phyloP scores from a whole-genome alignment of 805 yeast genomes.

The Candida saitoana region DNA sequence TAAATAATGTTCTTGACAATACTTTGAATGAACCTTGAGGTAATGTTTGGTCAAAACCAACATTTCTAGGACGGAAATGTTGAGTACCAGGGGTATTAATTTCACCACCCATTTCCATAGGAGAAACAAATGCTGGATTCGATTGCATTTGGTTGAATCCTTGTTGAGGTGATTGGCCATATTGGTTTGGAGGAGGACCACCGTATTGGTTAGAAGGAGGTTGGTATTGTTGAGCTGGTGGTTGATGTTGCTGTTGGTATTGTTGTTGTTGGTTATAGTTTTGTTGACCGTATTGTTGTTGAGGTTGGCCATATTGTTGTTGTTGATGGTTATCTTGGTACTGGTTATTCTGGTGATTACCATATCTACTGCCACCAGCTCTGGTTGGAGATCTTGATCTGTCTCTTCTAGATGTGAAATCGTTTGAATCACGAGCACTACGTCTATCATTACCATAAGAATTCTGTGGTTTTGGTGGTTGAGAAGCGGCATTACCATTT shows the following conservation, averaged over 20 bases:
- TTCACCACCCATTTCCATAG: constrained; percentile 49
- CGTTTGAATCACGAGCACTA: constrained; percentile 18
- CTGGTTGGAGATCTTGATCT: constrained; percentile 53
- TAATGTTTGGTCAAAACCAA: constrained; percentile 63
- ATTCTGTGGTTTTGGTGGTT: constrained; percentile 16
- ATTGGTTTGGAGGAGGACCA: constrained; percentile 5
- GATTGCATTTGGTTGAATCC: constrained; percentile 7
- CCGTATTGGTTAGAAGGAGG: background rate
- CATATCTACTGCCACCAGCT: constrained; percentile 12
- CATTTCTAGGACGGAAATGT: constrained; percentile 71
- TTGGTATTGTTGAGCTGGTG: constrained; percentile 6
- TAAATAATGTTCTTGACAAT: constrained; percentile 82
- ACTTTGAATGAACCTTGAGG: constrained; percentile 82
- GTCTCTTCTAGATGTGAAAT: constrained; percentile 37
- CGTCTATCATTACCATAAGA: constrained; percentile 16
- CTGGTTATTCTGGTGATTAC: constrained; percentile 3
- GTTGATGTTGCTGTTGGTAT: background rate
- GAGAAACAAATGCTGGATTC: constrained; percentile 14
- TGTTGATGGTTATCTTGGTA: constrained; percentile 6
- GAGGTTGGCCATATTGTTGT: constrained; percentile 1
- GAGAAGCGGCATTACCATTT: constrained; percentile 16
- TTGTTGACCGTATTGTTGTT: constrained; percentile 7
- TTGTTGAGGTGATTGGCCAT: constrained; percentile 1
- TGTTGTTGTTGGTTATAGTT: constrained; percentile 6
- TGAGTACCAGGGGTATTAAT: constrained; percentile 66